These are phyloP conservation scores for Yamadazyma paraphyllophila DNA, from an alignment of 805 yeast species.

Conservation along the genomic window DNA sequence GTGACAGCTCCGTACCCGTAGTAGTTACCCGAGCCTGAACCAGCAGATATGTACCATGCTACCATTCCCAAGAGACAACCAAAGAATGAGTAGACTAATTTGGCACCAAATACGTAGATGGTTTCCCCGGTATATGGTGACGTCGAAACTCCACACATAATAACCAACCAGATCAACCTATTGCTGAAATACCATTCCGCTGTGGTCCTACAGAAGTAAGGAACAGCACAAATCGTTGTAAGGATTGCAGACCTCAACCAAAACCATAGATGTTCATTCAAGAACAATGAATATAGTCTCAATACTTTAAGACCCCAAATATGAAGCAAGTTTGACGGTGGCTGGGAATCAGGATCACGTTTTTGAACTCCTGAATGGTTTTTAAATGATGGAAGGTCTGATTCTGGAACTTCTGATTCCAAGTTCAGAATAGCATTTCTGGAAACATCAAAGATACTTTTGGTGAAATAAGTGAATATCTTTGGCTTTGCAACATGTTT, in stretches of 20 bases:
- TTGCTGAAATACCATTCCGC: conserved; percentile 27
- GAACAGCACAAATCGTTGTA: conserved; percentile 22
- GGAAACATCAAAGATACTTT: conserved; percentile 11
- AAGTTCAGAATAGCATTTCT: neutral
- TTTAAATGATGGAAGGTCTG: conserved; percentile 9
- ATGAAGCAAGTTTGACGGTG: conserved; percentile 24
- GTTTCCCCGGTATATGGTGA: conserved; percentile 31
- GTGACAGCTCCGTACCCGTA: conserved; percentile 32
- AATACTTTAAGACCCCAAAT: conserved; percentile 18
- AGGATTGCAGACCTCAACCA: conserved; percentile 27
- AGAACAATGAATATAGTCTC: conserved; percentile 17
- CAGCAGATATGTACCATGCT: conserved; percentile 35
- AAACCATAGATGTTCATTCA: conserved; percentile 26
- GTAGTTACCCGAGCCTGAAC: conserved; percentile 29
- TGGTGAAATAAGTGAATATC: conserved; percentile 10
- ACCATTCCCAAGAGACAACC: conserved; percentile 31
- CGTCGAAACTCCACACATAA: conserved; percentile 30
- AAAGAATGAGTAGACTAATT: conserved; percentile 24
- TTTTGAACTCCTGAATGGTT: conserved; percentile 11
- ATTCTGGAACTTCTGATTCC: conserved; percentile 5
- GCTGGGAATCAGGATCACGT: conserved; percentile 29
- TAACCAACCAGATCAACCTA: conserved; percentile 30
- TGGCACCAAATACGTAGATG: conserved; percentile 23
- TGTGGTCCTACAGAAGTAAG: conserved; percentile 26
- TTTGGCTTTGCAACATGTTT: conserved; percentile 11